Evolutionary conservation across 176 grass and related monocot species (phyloP).

Genomic region (Pontederia paniculata): DNA sequence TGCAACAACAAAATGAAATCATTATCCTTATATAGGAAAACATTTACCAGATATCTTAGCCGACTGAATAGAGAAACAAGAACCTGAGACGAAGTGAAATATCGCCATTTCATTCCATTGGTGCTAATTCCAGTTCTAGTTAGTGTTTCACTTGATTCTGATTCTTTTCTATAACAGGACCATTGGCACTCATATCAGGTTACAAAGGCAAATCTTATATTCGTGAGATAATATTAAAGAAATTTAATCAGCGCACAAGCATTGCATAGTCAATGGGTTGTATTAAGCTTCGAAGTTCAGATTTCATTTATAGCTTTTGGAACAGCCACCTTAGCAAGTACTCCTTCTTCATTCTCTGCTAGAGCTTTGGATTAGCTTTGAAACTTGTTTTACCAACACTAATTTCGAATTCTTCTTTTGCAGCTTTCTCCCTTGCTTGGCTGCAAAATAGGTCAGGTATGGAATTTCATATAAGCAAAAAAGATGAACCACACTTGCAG

Average conservation of each 20-base stretch:
- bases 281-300: not conserved
- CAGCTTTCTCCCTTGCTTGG: conserved; percentile 82
- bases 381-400: conserved; percentile 83
- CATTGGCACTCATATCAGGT: no score
- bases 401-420: conserved; percentile 72
- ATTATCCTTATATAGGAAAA: no score
- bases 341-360: conserved; percentile 86
- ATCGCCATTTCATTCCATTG: no score
- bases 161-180: no score
- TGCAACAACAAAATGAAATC: conserved; percentile 24
- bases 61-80: no score
- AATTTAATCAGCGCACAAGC: conserved; percentile 1
- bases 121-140: no score
- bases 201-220: no score
- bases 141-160: no score
- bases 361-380: conserved; percentile 89
- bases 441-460: conserved; percentile 30
- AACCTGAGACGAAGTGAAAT: no score
- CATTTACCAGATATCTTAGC: no score
- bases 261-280: conserved; percentile 3
- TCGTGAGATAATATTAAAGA: no score
- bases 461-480: not conserved
- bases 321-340: conserved; percentile 57
- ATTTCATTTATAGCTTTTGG: conserved; percentile 2
- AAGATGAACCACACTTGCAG: not conserved